Conservation (phyloP, 2,329 filamentous ascomycete species). For the Magnaporthales sp. region DNA sequence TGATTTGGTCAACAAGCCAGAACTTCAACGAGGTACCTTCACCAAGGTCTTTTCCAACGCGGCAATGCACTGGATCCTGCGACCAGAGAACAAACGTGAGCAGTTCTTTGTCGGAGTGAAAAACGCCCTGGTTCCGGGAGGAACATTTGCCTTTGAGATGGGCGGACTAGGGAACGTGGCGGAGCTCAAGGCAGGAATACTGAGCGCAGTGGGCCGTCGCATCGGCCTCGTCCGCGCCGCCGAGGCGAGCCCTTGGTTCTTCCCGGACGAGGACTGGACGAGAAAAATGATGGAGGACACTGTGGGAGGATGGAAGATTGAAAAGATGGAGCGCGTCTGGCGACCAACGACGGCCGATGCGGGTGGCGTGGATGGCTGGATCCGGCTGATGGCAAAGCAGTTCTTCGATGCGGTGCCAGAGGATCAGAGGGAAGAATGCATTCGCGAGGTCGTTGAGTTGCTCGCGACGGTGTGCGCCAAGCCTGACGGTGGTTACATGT, state of each 20-base stretch:
- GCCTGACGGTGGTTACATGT: conserved; percentile 46
- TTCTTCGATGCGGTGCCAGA: conserved; percentile 45
- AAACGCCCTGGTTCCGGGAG: conserved; percentile 43
- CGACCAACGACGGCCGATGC: conserved; percentile 50
- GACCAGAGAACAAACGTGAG: conserved; percentile 29
- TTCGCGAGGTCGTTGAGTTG: conserved; percentile 45
- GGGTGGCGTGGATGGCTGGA: conserved; percentile 58
- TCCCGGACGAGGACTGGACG: conserved; percentile 57
- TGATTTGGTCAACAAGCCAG: conserved; percentile 22
- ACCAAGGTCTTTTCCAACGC: conserved; percentile 59
- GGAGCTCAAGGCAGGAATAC: conserved; percentile 51
- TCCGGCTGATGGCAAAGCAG: conserved; percentile 51
- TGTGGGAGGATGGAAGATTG: conserved; percentile 38
- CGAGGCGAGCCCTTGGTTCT: conserved; percentile 59
- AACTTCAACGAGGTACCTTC: conserved; percentile 28
- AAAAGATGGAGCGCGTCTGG: conserved; percentile 53
- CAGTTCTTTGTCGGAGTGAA: conserved; percentile 45
- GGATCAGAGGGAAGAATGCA: conserved; percentile 39
- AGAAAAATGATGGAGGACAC: conserved; percentile 28
- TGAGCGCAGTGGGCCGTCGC: conserved; percentile 42
- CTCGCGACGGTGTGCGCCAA: conserved; percentile 45
- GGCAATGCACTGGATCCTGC: conserved; percentile 59
- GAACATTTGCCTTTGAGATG: conserved; percentile 60
- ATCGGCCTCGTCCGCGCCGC: conserved; percentile 38
- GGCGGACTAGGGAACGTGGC: conserved; percentile 61